Percentiles rank a stretch among this genome's conserved stretches.
Evolutionary conservation across 2,329 filamentous ascomycete species (phyloP).

Genomic region (Neofusicoccum cordaticola): DNA sequence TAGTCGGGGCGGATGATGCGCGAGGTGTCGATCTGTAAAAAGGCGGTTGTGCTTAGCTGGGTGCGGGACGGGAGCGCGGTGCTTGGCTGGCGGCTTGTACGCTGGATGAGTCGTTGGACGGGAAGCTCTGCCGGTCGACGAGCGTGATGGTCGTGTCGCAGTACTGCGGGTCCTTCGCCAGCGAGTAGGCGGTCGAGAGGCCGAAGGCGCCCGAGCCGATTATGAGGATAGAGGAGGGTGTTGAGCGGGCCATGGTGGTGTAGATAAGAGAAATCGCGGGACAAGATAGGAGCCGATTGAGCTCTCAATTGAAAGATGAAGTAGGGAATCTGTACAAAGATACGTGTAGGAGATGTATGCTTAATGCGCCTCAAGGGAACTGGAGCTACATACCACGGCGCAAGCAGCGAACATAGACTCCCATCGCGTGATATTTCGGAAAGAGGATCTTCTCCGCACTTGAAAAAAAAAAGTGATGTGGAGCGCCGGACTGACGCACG

Average conservation of each 20-base stretch:
- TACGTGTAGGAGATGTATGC: too few relatives aligned
- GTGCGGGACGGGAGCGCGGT: not conserved
- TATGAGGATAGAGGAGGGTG: conserved; percentile 47
- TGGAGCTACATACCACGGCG: too few relatives aligned
- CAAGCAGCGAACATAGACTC: too few relatives aligned
- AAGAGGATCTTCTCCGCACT: too few relatives aligned
- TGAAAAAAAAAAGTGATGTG: too few relatives aligned
- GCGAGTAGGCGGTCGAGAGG: conserved; percentile 65
- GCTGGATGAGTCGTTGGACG: conserved; percentile 57
- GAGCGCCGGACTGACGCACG: too few relatives aligned
- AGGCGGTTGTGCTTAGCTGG: not conserved
- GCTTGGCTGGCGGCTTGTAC: conserved; percentile 30
- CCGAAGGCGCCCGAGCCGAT: conserved; percentile 55
- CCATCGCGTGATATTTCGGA: too few relatives aligned
- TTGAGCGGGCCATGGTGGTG: conserved; percentile 18
- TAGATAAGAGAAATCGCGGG: not conserved
- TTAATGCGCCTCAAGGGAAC: too few relatives aligned
- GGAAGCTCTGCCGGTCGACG: conserved; percentile 57
- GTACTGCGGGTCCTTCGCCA: conserved; percentile 59
- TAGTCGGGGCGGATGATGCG: conserved; percentile 74
- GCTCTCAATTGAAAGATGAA: too few relatives aligned
- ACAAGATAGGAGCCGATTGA: too few relatives aligned
- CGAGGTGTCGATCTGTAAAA: conserved; percentile 52
- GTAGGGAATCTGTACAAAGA: not conserved
- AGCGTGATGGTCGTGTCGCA: conserved; percentile 54